Evolutionary conservation across 169 alveolate genomes (phyloP).

Genomic region (Plasmodium vivax): DNA sequence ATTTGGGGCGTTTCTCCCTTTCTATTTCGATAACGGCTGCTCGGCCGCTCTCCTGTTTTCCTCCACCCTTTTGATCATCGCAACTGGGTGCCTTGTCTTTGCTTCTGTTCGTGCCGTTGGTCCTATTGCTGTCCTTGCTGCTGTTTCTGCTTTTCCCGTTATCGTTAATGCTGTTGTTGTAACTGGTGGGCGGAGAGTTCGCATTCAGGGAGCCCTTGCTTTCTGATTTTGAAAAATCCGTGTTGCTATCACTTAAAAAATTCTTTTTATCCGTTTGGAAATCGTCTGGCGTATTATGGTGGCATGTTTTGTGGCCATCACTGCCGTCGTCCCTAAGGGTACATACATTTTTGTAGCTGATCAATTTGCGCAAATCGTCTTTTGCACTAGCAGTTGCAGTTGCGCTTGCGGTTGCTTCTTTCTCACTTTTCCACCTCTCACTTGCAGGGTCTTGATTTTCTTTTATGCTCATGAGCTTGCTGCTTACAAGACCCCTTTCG

Average conservation of each 20-base stretch:
- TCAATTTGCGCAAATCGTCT: background rate
- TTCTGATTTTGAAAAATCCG: background rate
- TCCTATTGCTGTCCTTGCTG: background rate
- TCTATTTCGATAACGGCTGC: background rate
- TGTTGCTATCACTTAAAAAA: background rate
- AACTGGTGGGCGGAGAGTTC: background rate
- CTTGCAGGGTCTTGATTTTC: slow-evolving; percentile 7
- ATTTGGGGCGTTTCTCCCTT: background rate
- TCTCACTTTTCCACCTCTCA: background rate
- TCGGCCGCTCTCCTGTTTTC: background rate
- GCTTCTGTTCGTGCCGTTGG: background rate
- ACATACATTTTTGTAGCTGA: slow-evolving; percentile 3
- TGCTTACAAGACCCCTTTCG: background rate
- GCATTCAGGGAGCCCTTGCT: background rate
- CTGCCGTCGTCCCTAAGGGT: background rate
- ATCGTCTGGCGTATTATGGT: background rate
- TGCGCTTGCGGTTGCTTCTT: background rate
- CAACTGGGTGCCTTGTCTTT: background rate
- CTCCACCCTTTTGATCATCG: background rate
- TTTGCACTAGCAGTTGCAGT: background rate
- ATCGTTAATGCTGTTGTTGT: background rate
- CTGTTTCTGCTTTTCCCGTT: background rate
- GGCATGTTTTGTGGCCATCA: background rate
- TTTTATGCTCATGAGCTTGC: background rate
- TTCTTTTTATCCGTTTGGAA: background rate